phyloP scores from a whole-genome alignment of 2,329 filamentous ascomycete species.

The Neofusicoccum umdonicola region DNA sequence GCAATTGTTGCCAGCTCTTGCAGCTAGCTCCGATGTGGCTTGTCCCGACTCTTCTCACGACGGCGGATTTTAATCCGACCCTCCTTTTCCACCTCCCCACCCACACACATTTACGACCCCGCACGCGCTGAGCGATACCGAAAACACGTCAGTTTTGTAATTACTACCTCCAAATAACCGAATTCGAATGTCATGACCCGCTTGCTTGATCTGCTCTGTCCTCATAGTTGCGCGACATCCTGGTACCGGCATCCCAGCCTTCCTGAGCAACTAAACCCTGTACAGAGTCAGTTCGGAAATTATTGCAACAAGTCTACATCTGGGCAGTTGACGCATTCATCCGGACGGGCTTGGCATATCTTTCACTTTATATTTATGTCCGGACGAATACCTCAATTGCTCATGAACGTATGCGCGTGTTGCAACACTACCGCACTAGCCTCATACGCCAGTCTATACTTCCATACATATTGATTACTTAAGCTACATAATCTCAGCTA shows the following conservation, averaged over 20 bases:
- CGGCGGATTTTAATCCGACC: slow-evolving; percentile 9
- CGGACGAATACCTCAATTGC: no score
- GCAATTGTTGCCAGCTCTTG: neutral
- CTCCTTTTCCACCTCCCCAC: neutral
- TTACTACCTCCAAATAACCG: slow-evolving; percentile 5
- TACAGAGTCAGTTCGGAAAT: no score
- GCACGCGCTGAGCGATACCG: neutral
- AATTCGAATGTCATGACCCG: neutral
- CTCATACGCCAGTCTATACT: no score
- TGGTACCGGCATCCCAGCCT: neutral
- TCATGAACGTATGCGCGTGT: no score
- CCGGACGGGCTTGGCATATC: no score
- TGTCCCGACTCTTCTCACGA: neutral
- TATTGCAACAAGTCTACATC: no score
- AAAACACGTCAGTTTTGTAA: slow-evolving; percentile 2
- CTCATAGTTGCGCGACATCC: neutral
- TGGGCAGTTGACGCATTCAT: no score
- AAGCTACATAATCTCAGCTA: no score
- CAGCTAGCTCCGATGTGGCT: neutral
- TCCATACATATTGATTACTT: no score
- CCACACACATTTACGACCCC: slow-evolving; percentile 6
- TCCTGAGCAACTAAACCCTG: no score
- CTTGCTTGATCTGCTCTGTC: neutral
- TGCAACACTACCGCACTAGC: no score
- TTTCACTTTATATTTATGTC: no score